Evolutionary conservation across 768 basidiomycete species (phyloP), one percentile per base, ranked within the genome.

Genomic region (Ramaria rubella): DNA sequence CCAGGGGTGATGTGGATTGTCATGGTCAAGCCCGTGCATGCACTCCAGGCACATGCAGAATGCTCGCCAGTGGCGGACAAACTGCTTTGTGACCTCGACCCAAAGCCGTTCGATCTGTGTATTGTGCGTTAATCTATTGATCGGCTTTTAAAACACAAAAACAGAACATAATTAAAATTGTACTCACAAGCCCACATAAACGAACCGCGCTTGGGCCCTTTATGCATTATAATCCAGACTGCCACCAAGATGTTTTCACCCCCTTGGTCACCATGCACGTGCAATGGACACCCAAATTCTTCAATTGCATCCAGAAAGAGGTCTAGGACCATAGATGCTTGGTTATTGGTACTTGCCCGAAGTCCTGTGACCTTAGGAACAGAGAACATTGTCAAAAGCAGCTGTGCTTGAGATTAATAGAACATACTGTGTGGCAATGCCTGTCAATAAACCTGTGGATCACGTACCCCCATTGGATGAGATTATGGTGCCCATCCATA

Each of bases 331-430:
- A 75, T 77, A 0, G 62, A 43, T 0, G 65, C 71, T 3, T 61
- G 51, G 51, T 78, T 79, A 59, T 78, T 75, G 52, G 69, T 59
- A 50, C 64, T 70, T 1, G 71, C 73, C n/a, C n/a, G n/a, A n/a
- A n/a, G n/a, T n/a, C n/a, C n/a, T n/a, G n/a, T n/a, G n/a, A n/a
- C n/a, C n/a, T n/a, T n/a, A n/a, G n/a, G n/a, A n/a, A n/a, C n/a
- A n/a, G n/a, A n/a, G n/a, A n/a, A n/a, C n/a, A n/a, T n/a, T n/a
- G n/a, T n/a, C n/a, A n/a, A n/a, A n/a, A n/a, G n/a, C n/a, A n/a
- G n/a, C n/a, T n/a, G n/a, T 11, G 11, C 11, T 38, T n/a, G n/a
- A n/a, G n/a, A 1, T 31, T 9, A 19, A 65, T 48, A 40, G 29
- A 55, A 34, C 55, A 29, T 19, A 61, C 48, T 1, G 55, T n/a